phyloP scores from a whole-genome alignment of 2,329 filamentous ascomycete species.

The Pestalotiopsis sp. region DNA sequence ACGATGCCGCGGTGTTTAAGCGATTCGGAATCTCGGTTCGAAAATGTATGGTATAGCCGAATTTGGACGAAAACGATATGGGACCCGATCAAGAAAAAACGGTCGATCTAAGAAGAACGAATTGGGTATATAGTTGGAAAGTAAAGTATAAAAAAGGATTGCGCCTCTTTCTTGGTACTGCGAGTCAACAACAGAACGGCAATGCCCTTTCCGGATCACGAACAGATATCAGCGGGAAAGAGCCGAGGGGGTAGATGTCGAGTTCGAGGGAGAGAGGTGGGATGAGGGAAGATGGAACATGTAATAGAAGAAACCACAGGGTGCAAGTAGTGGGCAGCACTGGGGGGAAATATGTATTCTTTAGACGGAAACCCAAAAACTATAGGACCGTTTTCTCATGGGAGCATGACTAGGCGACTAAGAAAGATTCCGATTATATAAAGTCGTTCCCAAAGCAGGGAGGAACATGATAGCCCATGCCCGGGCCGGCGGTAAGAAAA shows the following conservation, averaged over 20 bases:
- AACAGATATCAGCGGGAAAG: background rate
- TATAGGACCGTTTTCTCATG: background rate
- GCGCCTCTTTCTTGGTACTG: background rate
- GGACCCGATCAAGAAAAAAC: background rate
- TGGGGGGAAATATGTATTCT: background rate
- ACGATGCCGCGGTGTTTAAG: background rate
- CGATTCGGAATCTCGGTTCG: background rate
- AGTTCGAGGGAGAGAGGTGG: background rate
- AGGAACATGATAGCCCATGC: background rate
- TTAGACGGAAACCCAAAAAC: background rate
- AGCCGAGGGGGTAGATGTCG: background rate
- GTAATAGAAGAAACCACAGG: background rate
- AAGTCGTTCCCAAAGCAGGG: background rate
- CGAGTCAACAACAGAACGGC: background rate
- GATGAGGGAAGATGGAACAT: background rate
- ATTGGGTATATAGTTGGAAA: background rate
- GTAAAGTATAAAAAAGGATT: background rate
- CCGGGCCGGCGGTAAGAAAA: background rate
- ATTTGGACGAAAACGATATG: background rate
- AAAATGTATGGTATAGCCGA: background rate
- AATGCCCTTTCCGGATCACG: background rate
- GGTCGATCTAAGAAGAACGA: background rate
- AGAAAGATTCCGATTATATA: background rate
- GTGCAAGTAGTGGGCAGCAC: background rate
- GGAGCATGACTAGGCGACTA: background rate